Percentiles rank a stretch among this genome's conserved stretches.
Evolutionary conservation across 2,329 filamentous ascomycete genomes (phyloP).

Genomic region (Leptographium lundbergii): DNA sequence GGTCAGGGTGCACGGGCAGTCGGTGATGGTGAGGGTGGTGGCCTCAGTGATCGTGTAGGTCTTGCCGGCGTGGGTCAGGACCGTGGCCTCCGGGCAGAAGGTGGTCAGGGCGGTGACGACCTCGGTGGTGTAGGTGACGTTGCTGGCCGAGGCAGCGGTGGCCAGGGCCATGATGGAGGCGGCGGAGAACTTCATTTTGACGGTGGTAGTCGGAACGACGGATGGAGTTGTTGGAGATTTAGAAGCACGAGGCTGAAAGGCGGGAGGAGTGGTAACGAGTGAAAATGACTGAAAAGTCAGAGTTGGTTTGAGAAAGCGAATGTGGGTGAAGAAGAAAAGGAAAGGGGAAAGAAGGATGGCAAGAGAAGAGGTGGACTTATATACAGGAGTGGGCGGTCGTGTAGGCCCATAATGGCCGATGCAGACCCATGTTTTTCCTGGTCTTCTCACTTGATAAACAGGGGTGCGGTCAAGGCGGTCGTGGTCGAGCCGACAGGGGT

Average conservation of each 20-base stretch:
- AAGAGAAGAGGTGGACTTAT: conserved; percentile 14
- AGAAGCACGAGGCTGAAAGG: conserved; percentile 14
- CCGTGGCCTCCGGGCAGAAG: conserved; percentile 58
- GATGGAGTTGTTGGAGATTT: conserved; percentile 11
- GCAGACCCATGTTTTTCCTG: too few species aligned
- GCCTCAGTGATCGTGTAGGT: conserved; percentile 60
- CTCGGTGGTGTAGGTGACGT: conserved; percentile 50
- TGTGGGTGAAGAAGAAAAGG: not conserved
- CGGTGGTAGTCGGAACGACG: conserved; percentile 28
- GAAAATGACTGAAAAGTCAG: conserved; percentile 47
- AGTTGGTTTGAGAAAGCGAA: conserved; percentile 23
- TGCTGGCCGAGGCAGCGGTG: conserved; percentile 28
- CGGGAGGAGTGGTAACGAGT: conserved; percentile 33
- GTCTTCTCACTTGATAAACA: too few species aligned
- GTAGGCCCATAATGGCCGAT: too few species aligned
- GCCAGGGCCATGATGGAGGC: conserved; percentile 39
- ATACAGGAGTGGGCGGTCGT: conserved; percentile 7
- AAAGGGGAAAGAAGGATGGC: conserved; percentile 19
- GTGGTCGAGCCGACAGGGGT: not conserved
- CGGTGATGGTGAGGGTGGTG: conserved; percentile 50
- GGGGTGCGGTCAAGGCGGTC: too few species aligned
- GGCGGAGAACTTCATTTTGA: conserved; percentile 54
- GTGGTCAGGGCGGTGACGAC: conserved; percentile 54
- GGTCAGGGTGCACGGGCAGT: conserved; percentile 56
- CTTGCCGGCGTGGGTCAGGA: conserved; percentile 47